These are phyloP conservation scores for Solanum bulbocastanum DNA, from an alignment of 257 asterid genomes.

Conservation along the genomic window DNA sequence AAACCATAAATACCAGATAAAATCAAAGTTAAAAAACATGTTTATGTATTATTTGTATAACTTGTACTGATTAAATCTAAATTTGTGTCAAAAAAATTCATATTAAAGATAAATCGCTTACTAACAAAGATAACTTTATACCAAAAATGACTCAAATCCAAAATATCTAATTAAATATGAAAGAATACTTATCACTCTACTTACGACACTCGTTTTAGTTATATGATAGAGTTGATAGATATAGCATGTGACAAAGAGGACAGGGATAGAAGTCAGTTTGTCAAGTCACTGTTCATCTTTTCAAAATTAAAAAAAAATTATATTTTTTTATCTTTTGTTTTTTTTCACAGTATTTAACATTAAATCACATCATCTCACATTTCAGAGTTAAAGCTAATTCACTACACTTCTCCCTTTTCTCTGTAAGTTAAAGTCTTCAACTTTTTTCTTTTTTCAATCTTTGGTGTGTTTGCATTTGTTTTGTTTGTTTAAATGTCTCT, in stretches of 20 bases:
- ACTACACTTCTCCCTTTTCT: not conserved
- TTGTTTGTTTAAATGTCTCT: not conserved
- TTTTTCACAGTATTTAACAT: slow-evolving; percentile 25
- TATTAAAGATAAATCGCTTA: too few species aligned
- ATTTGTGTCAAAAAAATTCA: too few species aligned
- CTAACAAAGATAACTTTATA: too few species aligned
- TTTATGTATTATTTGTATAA: too few species aligned
- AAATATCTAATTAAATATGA: fast-evolving
- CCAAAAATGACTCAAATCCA: too few species aligned
- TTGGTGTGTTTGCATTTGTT: slow-evolving; percentile 9
- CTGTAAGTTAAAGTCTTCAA: not conserved
- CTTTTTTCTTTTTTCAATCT: not conserved
- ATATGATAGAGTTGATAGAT: not conserved
- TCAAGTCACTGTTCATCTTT: slow-evolving; percentile 48
- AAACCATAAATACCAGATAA: too few species aligned
- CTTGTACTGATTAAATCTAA: too few species aligned
- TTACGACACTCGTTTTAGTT: too few species aligned
- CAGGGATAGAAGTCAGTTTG: slow-evolving; percentile 25
- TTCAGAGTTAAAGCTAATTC: slow-evolving; percentile 4
- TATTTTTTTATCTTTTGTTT: not conserved
- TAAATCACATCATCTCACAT: slow-evolving; percentile 48
- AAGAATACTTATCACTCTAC: fast-evolving
- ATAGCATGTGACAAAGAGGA: not conserved
- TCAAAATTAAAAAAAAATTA: not conserved
- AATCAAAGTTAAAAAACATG: too few species aligned